Evolutionary conservation across 441 rosid species (phyloP), one percentile per base, ranked within the genome.

Genomic region (Macaranga tanarius): DNA sequence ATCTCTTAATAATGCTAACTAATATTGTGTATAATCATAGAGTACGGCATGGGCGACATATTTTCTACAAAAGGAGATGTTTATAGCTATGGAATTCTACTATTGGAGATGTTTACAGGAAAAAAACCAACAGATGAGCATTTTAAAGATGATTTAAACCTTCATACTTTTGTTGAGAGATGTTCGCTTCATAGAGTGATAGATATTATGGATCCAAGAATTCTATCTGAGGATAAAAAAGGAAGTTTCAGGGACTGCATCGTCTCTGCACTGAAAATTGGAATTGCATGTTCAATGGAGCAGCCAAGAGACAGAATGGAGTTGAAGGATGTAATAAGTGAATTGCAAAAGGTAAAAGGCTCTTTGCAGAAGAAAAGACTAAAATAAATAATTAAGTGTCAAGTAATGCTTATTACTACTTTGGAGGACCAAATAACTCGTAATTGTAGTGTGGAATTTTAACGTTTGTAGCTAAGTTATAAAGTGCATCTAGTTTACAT

Each of bases 41-140:
- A 62, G 5, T 62, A 42, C 40, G 66, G 50, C 1, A 62, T 40
- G 51, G 50, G 50, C 0, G 50, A 10, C 13, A n/a, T 5, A 10
- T 23, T 16, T 19, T 62, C 66, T 1, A 40, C 1, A 9, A 48
- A 62, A 10, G 44, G 64, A 34, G 64, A 61, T 61, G 20, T 61
- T 4, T 61, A 61, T 17, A 34, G 64, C 17, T 61, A 61, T 31
- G 64, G 45, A 42, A 17, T 61, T 61, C 8, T 61, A 3, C 17
- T 38, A 10, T 1, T 62, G 10, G 48, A 62, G 11, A 62, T 62
- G 50, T 62, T 62, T n/a, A 62, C 66, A n/a, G 28, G 66, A 62
- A 62, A 62, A 23, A 40, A n/a, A 38, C 66, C 66, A 2, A 62
- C 66, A 0, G 50, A 62, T 28, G 23, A 40, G 20, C 5, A 0